phyloP scores from a whole-genome alignment of 2,329 filamentous ascomycete species.

The Arthrobotrys sinensis region DNA sequence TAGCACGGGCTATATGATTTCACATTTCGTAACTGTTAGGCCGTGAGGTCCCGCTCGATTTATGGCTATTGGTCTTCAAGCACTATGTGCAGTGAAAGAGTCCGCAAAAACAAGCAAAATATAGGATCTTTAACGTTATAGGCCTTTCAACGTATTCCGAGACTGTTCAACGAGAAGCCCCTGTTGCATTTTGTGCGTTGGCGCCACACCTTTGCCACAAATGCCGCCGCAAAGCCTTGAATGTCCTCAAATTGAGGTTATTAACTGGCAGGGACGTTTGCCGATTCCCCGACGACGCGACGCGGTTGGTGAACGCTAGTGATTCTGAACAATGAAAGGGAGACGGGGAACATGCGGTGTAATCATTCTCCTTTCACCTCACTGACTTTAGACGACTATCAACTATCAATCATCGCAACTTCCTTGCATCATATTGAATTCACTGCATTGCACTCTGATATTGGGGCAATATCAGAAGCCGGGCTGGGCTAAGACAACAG shows the following conservation, averaged over 20 bases:
- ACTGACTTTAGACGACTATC: background rate
- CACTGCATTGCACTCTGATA: too few species aligned
- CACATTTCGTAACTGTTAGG: too few species aligned
- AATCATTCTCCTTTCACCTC: background rate
- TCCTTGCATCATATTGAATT: background rate
- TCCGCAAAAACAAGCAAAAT: too few species aligned
- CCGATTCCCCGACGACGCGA: slow-evolving; percentile 55
- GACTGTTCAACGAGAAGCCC: background rate
- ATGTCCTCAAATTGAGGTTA: background rate
- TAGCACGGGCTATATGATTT: too few species aligned
- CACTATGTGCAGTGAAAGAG: too few species aligned
- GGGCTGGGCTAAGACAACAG: slow-evolving; percentile 4
- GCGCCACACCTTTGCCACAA: slow-evolving; percentile 26
- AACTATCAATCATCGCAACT: background rate
- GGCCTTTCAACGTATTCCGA: too few species aligned
- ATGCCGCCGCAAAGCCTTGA: background rate
- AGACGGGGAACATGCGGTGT: background rate
- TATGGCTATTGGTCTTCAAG: too few species aligned
- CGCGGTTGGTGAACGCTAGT: slow-evolving; percentile 18
- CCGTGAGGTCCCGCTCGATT: too few species aligned
- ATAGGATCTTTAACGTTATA: too few species aligned
- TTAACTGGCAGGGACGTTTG: slow-evolving; percentile 17
- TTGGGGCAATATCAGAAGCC: background rate
- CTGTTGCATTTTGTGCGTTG: slow-evolving; percentile 52
- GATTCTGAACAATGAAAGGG: background rate